Evolutionary conservation across 331 rosid species (phyloP), one percentile per base, ranked within the genome.

Genomic region (Erythrophleum ivorense): DNA sequence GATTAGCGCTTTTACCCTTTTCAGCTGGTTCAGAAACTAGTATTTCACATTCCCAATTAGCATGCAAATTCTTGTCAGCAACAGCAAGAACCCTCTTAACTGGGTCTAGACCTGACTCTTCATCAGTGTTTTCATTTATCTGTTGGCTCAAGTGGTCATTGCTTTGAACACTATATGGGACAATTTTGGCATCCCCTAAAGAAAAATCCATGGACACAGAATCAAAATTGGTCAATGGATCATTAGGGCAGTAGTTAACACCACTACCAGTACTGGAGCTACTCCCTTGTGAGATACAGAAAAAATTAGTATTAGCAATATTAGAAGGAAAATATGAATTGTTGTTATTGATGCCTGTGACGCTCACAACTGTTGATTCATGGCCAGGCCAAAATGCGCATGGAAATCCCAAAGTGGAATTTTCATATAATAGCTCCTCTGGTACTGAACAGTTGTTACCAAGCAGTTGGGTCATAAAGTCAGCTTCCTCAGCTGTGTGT

Each of bases 401-500:
- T 19, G 91, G 89, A 73, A 86, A 78, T 58, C 73, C 90, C 71
- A 69, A 63, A 81, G 53, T 80, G 53, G 91, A 64, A 77, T 60
- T 82, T 65, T 73, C 85, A 71, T 75, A 77, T 9, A 57, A 15
- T 5, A 67, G 73, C 60, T 73, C 86, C n/a, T 86, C 89, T 63
- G 90, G 79, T 50, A 80, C 71, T 5, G 86, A 78, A 63, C 18
- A 81, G 74, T 48, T 79, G 12, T 57, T 60, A 46, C 50, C 75
- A 77, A 95, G 90, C 15, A 93, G 84, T 78, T 85, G 91, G 79
- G 91, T 81, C 91, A 95, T 85, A 80, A 95, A 93, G 65, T 86
- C 94, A 45, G 91, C 87, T 69, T 90, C 97, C 83, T 94, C 92
- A 63, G 92, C 87, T 48, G 85, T 88, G 86, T 63, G 84, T 1